phyloP scores from a whole-genome alignment of 179 eudicot genomes.

The Camellia oleifera region DNA sequence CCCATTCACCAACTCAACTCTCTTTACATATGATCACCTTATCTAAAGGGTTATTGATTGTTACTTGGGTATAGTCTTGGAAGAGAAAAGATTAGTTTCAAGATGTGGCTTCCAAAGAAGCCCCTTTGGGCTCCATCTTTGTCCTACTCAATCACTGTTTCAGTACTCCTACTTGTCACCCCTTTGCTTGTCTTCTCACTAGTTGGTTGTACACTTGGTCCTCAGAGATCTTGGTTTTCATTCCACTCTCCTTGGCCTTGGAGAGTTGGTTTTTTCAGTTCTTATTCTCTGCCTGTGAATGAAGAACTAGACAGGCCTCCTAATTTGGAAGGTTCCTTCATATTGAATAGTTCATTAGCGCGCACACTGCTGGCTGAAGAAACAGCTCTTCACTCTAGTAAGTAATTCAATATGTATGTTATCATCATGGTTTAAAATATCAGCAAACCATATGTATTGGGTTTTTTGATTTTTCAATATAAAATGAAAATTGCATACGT shows the following conservation, averaged over 20 bases:
- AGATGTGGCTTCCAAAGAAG: conserved; percentile 7
- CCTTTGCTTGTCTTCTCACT: conserved; percentile 14
- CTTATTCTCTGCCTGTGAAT: neutral
- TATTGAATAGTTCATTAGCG: neutral
- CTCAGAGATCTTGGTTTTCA: conserved; percentile 15
- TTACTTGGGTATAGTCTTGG: neutral
- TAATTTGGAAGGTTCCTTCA: neutral
- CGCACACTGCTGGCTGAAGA: neutral
- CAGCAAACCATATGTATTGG: no score
- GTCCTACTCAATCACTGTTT: conserved; percentile 13
- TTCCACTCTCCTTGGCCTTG: conserved; percentile 10
- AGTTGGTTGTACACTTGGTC: conserved; percentile 10
- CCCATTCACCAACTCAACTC: neutral
- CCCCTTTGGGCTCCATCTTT: conserved; percentile 8
- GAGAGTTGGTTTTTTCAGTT: neutral
- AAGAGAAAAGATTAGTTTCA: neutral
- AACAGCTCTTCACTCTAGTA: neutral
- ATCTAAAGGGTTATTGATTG: neutral
- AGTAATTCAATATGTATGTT: neutral
- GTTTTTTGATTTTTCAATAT: no score
- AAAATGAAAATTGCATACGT: no score
- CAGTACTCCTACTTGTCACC: neutral
- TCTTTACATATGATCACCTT: neutral
- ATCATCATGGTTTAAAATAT: no score
- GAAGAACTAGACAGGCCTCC: neutral